Evolutionary conservation across 257 asterid species (phyloP).

Genomic region (Solanum clarkiae): DNA sequence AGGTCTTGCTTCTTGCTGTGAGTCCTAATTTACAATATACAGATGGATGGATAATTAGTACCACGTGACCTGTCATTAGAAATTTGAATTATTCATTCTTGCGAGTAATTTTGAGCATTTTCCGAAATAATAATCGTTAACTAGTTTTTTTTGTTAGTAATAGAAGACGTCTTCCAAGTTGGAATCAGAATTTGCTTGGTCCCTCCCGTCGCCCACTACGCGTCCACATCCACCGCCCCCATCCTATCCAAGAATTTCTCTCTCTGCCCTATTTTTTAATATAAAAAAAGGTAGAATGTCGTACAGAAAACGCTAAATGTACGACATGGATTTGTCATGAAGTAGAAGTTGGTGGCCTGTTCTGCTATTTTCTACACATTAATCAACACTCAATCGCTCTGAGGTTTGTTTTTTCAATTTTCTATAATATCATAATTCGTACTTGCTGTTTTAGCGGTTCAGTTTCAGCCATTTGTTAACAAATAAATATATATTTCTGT

Average conservation of each 20-base stretch:
- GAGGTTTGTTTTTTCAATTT: not conserved
- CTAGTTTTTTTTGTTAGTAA: too few species aligned
- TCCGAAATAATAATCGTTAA: too few species aligned
- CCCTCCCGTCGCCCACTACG: not conserved
- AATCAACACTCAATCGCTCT: not conserved
- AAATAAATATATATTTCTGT: not conserved
- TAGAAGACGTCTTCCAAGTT: not conserved
- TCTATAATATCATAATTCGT: not conserved
- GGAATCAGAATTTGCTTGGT: not conserved
- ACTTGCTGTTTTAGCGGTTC: not conserved
- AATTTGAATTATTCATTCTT: too few species aligned
- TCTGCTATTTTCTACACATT: not conserved
- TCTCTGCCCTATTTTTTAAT: not conserved
- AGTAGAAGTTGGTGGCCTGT: conserved; percentile 4
- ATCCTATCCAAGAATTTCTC: not conserved
- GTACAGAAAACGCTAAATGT: not conserved
- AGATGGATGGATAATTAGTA: too few species aligned
- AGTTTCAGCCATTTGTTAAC: not conserved
- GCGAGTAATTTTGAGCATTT: too few species aligned
- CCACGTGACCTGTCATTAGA: too few species aligned
- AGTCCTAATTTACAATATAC: too few species aligned
- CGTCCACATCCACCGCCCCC: not conserved
- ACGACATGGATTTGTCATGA: conserved; percentile 1
- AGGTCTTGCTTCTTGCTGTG: too few species aligned
- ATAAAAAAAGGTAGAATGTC: not conserved